Conservation (phyloP, 352 stramenopile species). For the Globisporangium nunn region DNA sequence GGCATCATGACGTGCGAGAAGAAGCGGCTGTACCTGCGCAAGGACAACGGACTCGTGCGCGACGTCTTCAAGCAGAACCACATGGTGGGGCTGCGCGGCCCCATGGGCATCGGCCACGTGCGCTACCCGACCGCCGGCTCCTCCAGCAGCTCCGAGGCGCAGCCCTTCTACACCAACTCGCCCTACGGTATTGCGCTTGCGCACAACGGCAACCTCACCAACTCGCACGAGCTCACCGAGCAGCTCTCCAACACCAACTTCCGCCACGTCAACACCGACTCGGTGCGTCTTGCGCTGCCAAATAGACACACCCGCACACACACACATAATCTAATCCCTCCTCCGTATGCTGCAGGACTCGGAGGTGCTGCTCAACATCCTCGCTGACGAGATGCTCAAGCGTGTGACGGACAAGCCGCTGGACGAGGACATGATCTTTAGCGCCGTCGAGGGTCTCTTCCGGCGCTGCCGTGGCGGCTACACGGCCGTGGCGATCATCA, state of each 20-base stretch:
- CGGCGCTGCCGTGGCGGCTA: conserved; percentile 95
- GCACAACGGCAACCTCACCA: conserved; percentile 99
- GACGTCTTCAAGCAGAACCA: conserved; percentile 99
- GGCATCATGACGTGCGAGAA: conserved; percentile 95
- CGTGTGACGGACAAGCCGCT: conserved; percentile 49
- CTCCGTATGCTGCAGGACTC: conserved; percentile 72
- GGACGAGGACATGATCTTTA: conserved; percentile 82
- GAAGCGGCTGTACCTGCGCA: conserved; percentile 93
- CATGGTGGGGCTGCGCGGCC: conserved; percentile 93
- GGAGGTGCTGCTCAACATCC: conserved; percentile 98
- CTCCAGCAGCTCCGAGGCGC: conserved; percentile 86
- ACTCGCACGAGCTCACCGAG: conserved; percentile 93
- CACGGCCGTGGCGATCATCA: conserved; percentile 95
- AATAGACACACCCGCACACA: background rate
- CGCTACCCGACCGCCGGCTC: conserved; percentile 97
- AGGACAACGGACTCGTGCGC: conserved; percentile 97
- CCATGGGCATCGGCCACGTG: conserved; percentile 96
- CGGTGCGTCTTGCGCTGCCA: conserved; percentile 21
- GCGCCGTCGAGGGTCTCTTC: conserved; percentile 90
- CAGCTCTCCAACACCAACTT: conserved; percentile 90
- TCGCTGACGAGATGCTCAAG: conserved; percentile 94
- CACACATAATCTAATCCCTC: background rate
- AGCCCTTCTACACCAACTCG: conserved; percentile 99
- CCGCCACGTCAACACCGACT: conserved; percentile 98
- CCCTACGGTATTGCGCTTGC: conserved; percentile 97